These are phyloP conservation scores for Chloranthus sessilifolius DNA, from an alignment of 164 flowering plant species.

Conservation along the genomic window DNA sequence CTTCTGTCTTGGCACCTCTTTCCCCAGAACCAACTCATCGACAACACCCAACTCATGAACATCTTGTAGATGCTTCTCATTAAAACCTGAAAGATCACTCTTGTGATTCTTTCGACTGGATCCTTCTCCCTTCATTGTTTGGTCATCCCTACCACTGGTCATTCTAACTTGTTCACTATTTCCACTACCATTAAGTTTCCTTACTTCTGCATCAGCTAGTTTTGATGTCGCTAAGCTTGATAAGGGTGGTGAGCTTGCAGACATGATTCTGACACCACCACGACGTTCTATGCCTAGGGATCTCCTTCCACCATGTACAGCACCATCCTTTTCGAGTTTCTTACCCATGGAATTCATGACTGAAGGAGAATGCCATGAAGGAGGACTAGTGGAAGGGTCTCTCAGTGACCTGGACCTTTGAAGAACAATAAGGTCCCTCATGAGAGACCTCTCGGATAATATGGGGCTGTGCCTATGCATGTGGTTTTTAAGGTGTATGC, in stretches of 20 bases:
- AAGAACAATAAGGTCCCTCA: conserved; percentile 82
- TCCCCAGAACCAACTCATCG: conserved; percentile 30
- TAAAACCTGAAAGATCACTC: conserved; percentile 28
- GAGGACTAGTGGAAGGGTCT: conserved; percentile 93
- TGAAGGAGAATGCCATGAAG: conserved; percentile 79
- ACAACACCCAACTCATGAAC: conserved; percentile 13
- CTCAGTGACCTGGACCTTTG: conserved; percentile 86
- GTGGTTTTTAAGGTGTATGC: conserved; percentile 94
- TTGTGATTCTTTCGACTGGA: conserved; percentile 31
- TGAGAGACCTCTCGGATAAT: conserved; percentile 63
- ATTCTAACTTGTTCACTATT: conserved; percentile 34
- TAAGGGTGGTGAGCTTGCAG: conserved; percentile 37
- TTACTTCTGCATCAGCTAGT: conserved; percentile 43
- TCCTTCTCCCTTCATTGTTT: conserved; percentile 45
- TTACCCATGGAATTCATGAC: conserved; percentile 41
- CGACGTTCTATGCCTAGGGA: conserved; percentile 44
- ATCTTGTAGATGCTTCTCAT: conserved; percentile 30
- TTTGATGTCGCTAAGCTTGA: conserved; percentile 35
- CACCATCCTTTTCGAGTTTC: conserved; percentile 42
- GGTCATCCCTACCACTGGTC: conserved; percentile 32
- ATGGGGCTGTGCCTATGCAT: conserved; percentile 87
- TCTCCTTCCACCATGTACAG: conserved; percentile 45
- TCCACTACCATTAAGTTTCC: conserved; percentile 16
- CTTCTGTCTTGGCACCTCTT: conserved; percentile 30
- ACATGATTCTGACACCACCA: conserved; percentile 39